Base-by-base conservation (phyloP, 2,329 filamentous ascomycete genomes). In the Shiraia sp. region DNA sequence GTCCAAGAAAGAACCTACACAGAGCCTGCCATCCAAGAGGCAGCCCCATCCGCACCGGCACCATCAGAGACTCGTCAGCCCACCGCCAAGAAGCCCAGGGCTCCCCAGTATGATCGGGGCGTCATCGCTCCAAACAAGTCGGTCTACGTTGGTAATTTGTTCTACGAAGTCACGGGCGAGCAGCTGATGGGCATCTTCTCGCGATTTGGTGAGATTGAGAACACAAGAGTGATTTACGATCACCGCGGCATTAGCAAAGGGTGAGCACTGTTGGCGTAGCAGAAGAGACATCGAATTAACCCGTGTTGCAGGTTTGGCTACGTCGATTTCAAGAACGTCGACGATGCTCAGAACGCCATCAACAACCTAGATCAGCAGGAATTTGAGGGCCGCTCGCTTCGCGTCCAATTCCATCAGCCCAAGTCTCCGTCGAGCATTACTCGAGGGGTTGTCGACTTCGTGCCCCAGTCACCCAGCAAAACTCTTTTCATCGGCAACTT, bases 401-500 rank as follows among this genome's bases (percentile, higher is more conserved):
- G 79, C 17, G 80, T 86, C 36, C 81, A 86, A 59, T 86, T 76
- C 63, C 79, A 83, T 49, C 35, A 40, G 16, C 45, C 53, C 25
- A 63, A 58, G 42, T 14, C 38, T 26, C 49, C 32, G n/a, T n/a
- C n/a, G 42, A 43, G 36, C 6, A 36, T 30, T 14, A 15, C 10
- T 30, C 9, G n/a, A 9, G 25, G 3, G 15, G 49, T 46, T 22
- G 8, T 22, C 4, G 32, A 33, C 24, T 36, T 31, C n/a, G 32
- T 38, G 9, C 4, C 31, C 23, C 75, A 74, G 57, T 55, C 72
- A 28, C 83, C 84, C 3, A 79, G 79, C 36, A 81, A 78, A 61
- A 88, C 85, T 1, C 73, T 95, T 24, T 95, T 87, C 75, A 81
- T 96, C 55, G 89, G 90, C 54, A 93, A 93, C 74, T 82, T 96